Percentiles rank a stretch among this genome's conserved stretches.
phyloP scores from a whole-genome alignment of 2,329 filamentous ascomycete species.

The Diaporthe citri region DNA sequence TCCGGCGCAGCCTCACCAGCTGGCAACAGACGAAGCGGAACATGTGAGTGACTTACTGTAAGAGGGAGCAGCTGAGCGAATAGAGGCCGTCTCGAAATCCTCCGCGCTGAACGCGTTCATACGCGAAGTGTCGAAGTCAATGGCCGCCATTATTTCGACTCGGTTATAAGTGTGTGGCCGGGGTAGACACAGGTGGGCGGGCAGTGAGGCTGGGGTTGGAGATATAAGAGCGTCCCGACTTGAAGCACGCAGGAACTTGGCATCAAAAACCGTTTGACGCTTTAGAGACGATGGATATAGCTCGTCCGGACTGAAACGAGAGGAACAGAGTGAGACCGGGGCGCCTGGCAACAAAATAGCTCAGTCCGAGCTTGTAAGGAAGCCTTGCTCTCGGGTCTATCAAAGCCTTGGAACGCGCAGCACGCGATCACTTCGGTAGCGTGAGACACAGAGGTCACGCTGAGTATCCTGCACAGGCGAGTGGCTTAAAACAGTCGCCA shows the following conservation, averaged over 20 bases:
- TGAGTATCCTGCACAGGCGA: slow-evolving; percentile 11
- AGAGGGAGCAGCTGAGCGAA: slow-evolving; percentile 76
- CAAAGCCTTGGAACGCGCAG: slow-evolving; percentile 32
- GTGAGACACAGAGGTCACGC: slow-evolving; percentile 38
- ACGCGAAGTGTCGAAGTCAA: slow-evolving; percentile 34
- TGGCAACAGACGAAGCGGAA: neutral
- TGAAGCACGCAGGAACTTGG: slow-evolving; percentile 21
- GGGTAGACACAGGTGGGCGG: neutral
- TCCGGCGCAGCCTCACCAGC: neutral
- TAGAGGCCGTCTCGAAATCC: slow-evolving; percentile 76
- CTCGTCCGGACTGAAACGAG: neutral
- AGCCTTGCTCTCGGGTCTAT: slow-evolving; percentile 33
- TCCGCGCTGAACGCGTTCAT: slow-evolving; percentile 52
- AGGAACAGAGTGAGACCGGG: neutral
- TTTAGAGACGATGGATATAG: neutral
- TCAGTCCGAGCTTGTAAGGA: slow-evolving; percentile 23
- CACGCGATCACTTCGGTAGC: slow-evolving; percentile 36
- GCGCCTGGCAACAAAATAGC: slow-evolving; percentile 24
- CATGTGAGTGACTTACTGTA: slow-evolving; percentile 63
- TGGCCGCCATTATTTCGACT: slow-evolving; percentile 30
- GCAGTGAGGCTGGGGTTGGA: slow-evolving; percentile 18
- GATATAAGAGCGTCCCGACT: slow-evolving; percentile 1
- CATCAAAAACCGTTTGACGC: neutral
- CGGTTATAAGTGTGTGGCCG: slow-evolving; percentile 6
- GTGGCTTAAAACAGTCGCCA: slow-evolving; percentile 23